These are phyloP conservation scores for Penicillium sp. DNA, from an alignment of 2,329 filamentous ascomycete species.

Conservation along the genomic window DNA sequence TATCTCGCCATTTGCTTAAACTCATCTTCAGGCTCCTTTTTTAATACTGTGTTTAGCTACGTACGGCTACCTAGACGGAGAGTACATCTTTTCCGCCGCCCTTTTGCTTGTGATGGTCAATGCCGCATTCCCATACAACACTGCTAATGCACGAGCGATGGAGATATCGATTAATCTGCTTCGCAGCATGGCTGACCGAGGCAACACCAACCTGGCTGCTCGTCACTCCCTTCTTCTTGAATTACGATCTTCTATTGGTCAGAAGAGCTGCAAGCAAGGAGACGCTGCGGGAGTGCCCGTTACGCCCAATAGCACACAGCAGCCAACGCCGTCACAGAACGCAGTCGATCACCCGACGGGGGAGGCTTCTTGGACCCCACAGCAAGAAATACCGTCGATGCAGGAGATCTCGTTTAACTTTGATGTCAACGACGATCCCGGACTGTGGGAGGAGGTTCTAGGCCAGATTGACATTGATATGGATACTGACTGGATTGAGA, in stretches of 20 bases:
- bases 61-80: constrained; percentile 51
- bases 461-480: constrained; percentile 36
- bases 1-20: neutral
- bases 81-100: constrained; percentile 49
- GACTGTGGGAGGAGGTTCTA: constrained; percentile 38
- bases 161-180: constrained; percentile 42
- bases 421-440: constrained; percentile 32
- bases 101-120: constrained; percentile 50
- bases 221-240: constrained; percentile 34
- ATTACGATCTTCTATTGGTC: constrained; percentile 26
- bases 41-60: too few species aligned
- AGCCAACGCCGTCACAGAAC: too few species aligned
- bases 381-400: constrained; percentile 18
- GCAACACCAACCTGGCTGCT: constrained; percentile 44
- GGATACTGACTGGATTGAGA: constrained; percentile 36
- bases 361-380: constrained; percentile 15
- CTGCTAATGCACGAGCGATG: constrained; percentile 40
- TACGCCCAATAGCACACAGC: too few species aligned
- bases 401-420: constrained; percentile 30
- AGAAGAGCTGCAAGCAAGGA: constrained; percentile 4
- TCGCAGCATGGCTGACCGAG: constrained; percentile 45
- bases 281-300: too few species aligned
- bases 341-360: too few species aligned
- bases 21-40: too few species aligned
- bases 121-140: constrained; percentile 43